Percentiles rank a stretch among this genome's conserved stretches.
Conservation (phyloP, 2,329 filamentous ascomycete genomes). For the Hansfordia pulvinata region DNA sequence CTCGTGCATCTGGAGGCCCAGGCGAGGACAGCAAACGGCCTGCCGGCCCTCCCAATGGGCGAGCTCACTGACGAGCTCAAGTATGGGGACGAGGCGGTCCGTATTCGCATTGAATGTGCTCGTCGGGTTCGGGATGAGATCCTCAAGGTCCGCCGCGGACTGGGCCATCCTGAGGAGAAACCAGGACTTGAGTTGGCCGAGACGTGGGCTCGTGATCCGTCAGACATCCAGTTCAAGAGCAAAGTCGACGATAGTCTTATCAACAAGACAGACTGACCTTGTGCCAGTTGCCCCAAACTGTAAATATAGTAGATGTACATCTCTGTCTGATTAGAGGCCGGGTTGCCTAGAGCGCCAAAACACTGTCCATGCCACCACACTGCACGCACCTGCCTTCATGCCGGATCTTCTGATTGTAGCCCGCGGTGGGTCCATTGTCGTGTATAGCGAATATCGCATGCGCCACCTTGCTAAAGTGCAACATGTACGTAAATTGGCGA, state of each 20-base stretch:
- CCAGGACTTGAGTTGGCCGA: conserved; percentile 63
- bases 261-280: conserved; percentile 16
- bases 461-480: too few relatives aligned
- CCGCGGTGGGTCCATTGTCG: too few relatives aligned
- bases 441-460: too few relatives aligned
- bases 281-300: too few relatives aligned
- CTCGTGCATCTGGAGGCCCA: conserved; percentile 43
- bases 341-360: too few relatives aligned
- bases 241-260: conserved; percentile 39
- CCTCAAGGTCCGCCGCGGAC: conserved; percentile 56
- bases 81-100: conserved; percentile 60
- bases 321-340: too few relatives aligned
- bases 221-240: conserved; percentile 34
- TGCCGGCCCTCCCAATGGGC: conserved; percentile 29
- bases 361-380: too few relatives aligned
- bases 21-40: conserved; percentile 19
- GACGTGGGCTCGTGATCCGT: conserved; percentile 55
- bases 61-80: conserved; percentile 55
- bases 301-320: too few relatives aligned
- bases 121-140: conserved; percentile 67
- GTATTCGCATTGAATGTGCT: conserved; percentile 69
- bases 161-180: conserved; percentile 71
- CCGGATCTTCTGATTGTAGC: too few relatives aligned
- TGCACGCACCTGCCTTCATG: too few relatives aligned
- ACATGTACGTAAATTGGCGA: too few relatives aligned